Base-by-base conservation (phyloP, 1,139 yeast species). In the Blastobotrys apis region DNA sequence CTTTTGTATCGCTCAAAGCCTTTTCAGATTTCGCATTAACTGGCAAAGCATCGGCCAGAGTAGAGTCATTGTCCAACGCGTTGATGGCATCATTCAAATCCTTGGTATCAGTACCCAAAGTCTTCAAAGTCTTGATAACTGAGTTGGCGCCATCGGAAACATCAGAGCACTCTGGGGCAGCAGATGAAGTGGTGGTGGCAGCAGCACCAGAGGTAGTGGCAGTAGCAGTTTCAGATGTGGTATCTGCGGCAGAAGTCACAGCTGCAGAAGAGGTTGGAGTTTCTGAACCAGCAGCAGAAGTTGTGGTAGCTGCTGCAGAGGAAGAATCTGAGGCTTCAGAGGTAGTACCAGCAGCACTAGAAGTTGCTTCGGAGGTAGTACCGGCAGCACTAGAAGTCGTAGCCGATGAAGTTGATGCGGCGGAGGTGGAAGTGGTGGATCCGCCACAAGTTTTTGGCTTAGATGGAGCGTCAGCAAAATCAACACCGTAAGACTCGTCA, bases 41-140 rank as follows among this genome's bases (percentile, higher is more conserved):
- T 38, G 46, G 46, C 30, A 38, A 31, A 10, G 43, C 46, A 35
- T 35, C 46, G n/a, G 27, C 19, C 31, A 43, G 25, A 22, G 25
- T 17, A 17, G 33, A 23, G 12, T 16, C 22, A 19, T 13, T 4
- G 31, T 21, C 20, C 16, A 39, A 29, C 9, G 37, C 34, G 29
- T 27, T 26, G 15, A 43, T 26, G 12, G 43, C 23, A 10, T 30
- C 30, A 31, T 38, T 39, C 23, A 43, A 19, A 12, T 16, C 26
- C 13, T 29, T 15, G 21, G 41, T 39, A 17, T 32, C 36, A n/a
- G 30, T 12, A 6, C 19, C 33, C 15, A 37, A 21, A n/a, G 22
- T 12, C 10, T 15, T 15, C 36, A 38, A 23, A 13, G 36, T 30
- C 16, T 25, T 5, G 20, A 20, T 19, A 4, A 21, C 46, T 5